A percentile compares a stretch with the other conserved stretches of the same genome.
phyloP scores from a whole-genome alignment of 148 eudicot genomes.

The Rhododendron mucronatum region DNA sequence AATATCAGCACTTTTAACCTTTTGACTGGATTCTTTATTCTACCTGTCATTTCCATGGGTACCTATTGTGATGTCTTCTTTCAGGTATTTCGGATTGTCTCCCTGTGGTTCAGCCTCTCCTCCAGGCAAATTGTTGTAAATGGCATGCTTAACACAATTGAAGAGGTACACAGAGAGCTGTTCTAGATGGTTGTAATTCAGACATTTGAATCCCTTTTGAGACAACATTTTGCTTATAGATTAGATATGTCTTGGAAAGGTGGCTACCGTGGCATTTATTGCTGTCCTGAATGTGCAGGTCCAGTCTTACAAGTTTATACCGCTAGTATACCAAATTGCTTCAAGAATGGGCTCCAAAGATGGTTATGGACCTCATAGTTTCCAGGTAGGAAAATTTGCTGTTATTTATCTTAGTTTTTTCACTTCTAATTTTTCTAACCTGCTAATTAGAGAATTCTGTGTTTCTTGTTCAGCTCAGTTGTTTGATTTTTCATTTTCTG shows the following conservation, averaged over 20 bases:
- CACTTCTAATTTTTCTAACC: not conserved
- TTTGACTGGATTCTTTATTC: conserved; percentile 5
- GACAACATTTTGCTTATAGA: not conserved
- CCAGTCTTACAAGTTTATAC: conserved; percentile 91
- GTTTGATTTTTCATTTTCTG: conserved; percentile 16
- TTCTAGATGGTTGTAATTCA: not conserved
- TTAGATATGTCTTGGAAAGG: not conserved
- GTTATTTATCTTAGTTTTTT: not conserved
- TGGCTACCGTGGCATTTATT: not conserved
- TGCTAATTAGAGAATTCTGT: not conserved
- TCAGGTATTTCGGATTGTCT: conserved; percentile 98
- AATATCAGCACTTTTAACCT: not conserved
- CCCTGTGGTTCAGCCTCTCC: conserved; percentile 90
- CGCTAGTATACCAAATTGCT: conserved; percentile 96
- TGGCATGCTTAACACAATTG: conserved; percentile 70
- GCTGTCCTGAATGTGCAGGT: conserved; percentile 42
- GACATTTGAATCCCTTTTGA: not conserved
- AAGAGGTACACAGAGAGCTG: conserved; percentile 51
- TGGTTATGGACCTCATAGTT: conserved; percentile 60
- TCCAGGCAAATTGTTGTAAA: conserved; percentile 64
- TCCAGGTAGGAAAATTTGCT: conserved; percentile 51
- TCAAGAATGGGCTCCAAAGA: conserved; percentile 91
- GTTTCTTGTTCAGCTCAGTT: not conserved
- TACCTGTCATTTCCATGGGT: not conserved
- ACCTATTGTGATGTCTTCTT: conserved; percentile 8